phyloP scores from a whole-genome alignment of 2,329 filamentous ascomycete species.

The Tolypocladium tropicale region DNA sequence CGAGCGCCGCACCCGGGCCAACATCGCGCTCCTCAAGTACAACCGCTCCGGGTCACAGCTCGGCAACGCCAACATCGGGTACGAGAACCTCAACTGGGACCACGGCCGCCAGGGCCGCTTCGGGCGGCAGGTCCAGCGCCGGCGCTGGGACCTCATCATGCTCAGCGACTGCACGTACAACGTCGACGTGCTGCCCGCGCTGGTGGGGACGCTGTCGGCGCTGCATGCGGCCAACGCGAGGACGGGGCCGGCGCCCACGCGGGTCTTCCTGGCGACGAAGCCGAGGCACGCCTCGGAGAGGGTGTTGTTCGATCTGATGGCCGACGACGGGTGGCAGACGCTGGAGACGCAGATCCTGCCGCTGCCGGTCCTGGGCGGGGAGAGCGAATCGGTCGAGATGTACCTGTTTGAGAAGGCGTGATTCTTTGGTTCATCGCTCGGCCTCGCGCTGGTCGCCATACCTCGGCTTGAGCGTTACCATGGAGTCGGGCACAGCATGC shows the following conservation, averaged over 20 bases:
- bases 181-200: constrained; percentile 40
- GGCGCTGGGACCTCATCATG: constrained; percentile 41
- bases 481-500: neutral
- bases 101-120: constrained; percentile 35
- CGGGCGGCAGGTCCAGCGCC: constrained; percentile 25
- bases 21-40: constrained; percentile 27
- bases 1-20: constrained; percentile 35
- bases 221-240: constrained; percentile 29
- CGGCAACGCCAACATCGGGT: constrained; percentile 23
- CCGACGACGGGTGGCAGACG: constrained; percentile 32
- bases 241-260: constrained; percentile 19
- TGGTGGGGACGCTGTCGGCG: constrained; percentile 42
- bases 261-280: constrained; percentile 45
- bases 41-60: constrained; percentile 3
- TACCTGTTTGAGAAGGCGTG: constrained; percentile 35
- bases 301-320: constrained; percentile 37
- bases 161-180: constrained; percentile 55
- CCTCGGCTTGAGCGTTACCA: too few relatives aligned
- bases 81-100: constrained; percentile 49
- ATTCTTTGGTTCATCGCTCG: neutral
- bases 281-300: constrained; percentile 43
- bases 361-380: constrained; percentile 34
- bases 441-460: neutral
- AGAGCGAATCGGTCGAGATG: constrained; percentile 37
- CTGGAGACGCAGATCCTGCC: constrained; percentile 29